These are phyloP conservation scores for Juglanconis juglandina DNA, from an alignment of 2,329 filamentous ascomycete species.

Conservation along the genomic window DNA sequence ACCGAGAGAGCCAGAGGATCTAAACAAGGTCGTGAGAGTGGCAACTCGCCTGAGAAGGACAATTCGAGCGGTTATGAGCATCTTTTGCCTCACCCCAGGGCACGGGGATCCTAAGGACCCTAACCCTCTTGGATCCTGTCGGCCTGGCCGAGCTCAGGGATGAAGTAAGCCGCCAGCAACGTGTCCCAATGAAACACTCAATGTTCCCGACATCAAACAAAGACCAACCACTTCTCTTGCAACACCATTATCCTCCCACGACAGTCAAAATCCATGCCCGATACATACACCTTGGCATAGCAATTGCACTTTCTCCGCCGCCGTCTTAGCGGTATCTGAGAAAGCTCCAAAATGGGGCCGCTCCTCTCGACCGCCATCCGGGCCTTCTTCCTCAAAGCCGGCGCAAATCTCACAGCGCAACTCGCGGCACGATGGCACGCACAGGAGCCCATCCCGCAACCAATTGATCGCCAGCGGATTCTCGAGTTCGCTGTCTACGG, in stretches of 20 bases:
- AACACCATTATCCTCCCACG: not conserved
- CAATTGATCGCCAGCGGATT: conserved; percentile 23
- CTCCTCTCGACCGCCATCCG: conserved; percentile 17
- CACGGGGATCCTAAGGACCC: not conserved
- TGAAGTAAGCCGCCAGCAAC: not conserved
- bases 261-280: not conserved
- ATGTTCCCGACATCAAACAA: not conserved
- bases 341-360: conserved; percentile 11
- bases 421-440: conserved; percentile 18
- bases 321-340: not conserved
- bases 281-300: not conserved
- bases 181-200: not conserved
- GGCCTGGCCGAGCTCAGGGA: not conserved
- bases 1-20: too few species aligned
- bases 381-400: conserved; percentile 20
- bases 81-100: too few species aligned
- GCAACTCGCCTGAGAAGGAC: too few species aligned
- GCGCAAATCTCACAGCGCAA: conserved; percentile 20
- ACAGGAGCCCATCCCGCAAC: conserved; percentile 8
- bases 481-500: conserved; percentile 25
- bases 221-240: not conserved
- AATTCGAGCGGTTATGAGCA: too few species aligned
- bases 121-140: not conserved
- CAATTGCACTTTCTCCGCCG: not conserved
- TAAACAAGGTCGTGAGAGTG: too few species aligned